Percentiles rank a stretch among this genome's conserved stretches.
These are phyloP conservation scores for Pterocarpus macrocarpus DNA, from an alignment of 306 rosid genomes.

Conservation along the genomic window DNA sequence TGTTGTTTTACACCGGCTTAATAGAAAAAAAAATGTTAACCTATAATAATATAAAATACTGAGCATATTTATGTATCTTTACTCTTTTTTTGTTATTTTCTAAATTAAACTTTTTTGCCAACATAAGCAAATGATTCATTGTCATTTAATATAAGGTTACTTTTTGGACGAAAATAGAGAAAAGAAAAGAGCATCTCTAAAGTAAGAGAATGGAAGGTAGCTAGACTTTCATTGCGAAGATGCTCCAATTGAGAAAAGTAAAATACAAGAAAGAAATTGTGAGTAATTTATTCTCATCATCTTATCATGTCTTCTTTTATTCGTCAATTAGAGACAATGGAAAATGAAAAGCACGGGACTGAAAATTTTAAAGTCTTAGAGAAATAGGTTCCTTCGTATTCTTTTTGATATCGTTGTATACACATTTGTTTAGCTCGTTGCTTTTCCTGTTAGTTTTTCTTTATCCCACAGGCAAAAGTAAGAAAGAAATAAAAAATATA, in stretches of 20 bases:
- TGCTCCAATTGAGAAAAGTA: background rate
- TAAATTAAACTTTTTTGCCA: background rate
- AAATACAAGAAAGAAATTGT: background rate
- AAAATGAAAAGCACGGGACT: background rate
- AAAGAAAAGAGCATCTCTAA: constrained; percentile 18
- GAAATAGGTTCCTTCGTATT: no score
- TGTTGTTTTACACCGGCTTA: background rate
- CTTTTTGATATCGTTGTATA: no score
- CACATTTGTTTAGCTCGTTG: no score
- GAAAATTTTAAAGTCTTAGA: background rate
- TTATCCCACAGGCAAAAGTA: no score
- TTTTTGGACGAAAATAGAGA: background rate
- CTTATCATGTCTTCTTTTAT: background rate
- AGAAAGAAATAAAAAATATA: no score
- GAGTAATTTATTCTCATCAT: constrained; percentile 3
- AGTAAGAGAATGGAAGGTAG: constrained; percentile 22
- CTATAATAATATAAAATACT: background rate
- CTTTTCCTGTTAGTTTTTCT: no score
- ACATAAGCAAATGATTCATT: constrained; percentile 7
- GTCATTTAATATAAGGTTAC: background rate
- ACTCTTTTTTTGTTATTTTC: background rate
- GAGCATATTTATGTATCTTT: background rate
- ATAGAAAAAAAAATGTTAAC: background rate
- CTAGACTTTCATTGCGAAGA: background rate
- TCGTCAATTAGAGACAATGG: constrained; percentile 2